These are phyloP conservation scores for Priceomyces medius DNA, from an alignment of 805 yeast species.

Conservation along the genomic window DNA sequence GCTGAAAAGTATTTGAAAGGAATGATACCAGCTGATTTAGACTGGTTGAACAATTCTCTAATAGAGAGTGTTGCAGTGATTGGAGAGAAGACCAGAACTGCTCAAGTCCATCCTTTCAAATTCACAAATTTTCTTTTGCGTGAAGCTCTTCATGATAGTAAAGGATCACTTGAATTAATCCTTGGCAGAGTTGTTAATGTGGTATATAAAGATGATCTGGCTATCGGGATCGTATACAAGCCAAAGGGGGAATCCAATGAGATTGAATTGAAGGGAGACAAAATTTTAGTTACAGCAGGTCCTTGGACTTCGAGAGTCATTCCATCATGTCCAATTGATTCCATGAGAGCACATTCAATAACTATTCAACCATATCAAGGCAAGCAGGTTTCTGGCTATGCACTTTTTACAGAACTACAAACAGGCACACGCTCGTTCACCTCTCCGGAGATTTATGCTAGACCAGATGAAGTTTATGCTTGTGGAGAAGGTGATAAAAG, in stretches of 20 bases:
- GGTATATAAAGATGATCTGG: conserved; percentile 60
- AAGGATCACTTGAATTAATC: conserved; percentile 80
- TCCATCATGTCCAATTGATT: conserved; percentile 92
- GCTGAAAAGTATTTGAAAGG: conserved; percentile 21
- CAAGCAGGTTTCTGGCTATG: conserved; percentile 80
- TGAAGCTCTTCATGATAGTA: conserved; percentile 64
- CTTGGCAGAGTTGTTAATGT: conserved; percentile 81
- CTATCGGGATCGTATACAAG: conserved; percentile 71
- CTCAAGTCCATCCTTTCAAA: conserved; percentile 94
- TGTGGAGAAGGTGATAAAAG: conserved; percentile 96
- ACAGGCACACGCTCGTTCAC: conserved; percentile 67
- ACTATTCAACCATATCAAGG: conserved; percentile 79
- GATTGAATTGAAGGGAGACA: conserved; percentile 61
- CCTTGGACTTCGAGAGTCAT: conserved; percentile 95
- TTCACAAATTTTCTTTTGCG: conserved; percentile 82
- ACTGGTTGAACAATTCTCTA: conserved; percentile 70
- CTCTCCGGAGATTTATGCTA: conserved; percentile 91
- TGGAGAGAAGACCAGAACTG: conserved; percentile 86
- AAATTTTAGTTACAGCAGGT: conserved; percentile 84
- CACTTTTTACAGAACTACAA: conserved; percentile 88
- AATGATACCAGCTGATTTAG: conserved; percentile 58
- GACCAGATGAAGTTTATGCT: conserved; percentile 92
- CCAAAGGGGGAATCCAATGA: conserved; percentile 36
- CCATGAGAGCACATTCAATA: conserved; percentile 92
- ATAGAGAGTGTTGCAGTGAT: conserved; percentile 73